phyloP scores from a whole-genome alignment of 192 early-diverging fungal genomes.

The Podila epigama region DNA sequence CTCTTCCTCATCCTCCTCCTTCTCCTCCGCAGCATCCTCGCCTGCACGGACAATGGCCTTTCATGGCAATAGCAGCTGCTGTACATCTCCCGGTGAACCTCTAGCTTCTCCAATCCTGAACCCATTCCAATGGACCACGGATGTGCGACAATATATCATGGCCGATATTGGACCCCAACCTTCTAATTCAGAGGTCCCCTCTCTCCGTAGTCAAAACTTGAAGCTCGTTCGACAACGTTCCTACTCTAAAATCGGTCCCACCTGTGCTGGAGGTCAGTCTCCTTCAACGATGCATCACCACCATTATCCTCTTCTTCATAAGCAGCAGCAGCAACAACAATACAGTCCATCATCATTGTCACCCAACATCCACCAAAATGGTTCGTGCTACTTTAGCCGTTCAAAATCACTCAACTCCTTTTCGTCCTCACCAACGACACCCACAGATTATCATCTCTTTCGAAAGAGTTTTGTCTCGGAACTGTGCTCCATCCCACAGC shows the following conservation, averaged over 20 bases:
- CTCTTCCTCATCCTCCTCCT: background rate
- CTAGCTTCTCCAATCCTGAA: constrained; percentile 22
- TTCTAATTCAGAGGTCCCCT: constrained; percentile 23
- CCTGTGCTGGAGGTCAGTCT: background rate
- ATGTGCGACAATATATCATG: constrained; percentile 44
- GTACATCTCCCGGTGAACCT: no score
- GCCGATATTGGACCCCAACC: constrained; percentile 47
- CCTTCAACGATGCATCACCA: background rate
- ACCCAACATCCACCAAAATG: background rate
- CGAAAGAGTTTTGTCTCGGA: background rate
- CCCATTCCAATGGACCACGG: constrained; percentile 36
- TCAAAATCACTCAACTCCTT: background rate
- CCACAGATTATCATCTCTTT: background rate
- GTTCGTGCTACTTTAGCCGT: background rate
- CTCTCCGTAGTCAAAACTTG: background rate
- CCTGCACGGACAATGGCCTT: constrained; percentile 1
- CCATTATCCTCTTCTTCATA: background rate
- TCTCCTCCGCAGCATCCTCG: constrained; percentile 22
- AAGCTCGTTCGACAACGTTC: constrained; percentile 17
- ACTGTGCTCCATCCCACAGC: background rate
- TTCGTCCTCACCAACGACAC: background rate
- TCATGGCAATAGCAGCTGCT: background rate
- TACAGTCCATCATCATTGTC: no score
- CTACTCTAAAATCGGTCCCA: constrained; percentile 17
- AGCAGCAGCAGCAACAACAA: no score